A percentile compares a stretch with the other conserved stretches of the same genome.
Conservation (phyloP, 192 early-diverging fungal genomes). For the Coemansia sp. region DNA sequence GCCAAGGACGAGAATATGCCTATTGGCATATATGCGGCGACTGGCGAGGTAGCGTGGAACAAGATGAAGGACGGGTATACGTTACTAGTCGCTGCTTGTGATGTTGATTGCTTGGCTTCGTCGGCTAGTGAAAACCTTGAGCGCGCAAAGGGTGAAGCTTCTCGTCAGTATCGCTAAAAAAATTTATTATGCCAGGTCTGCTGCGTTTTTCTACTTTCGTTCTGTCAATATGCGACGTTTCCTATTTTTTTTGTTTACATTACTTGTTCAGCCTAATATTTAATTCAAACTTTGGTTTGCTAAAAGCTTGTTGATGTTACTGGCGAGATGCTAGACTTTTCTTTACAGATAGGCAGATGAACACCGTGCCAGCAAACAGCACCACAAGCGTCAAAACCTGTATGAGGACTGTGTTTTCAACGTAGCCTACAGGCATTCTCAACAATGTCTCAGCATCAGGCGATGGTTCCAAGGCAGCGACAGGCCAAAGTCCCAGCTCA, state of each 20-base stretch:
- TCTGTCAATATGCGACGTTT: constrained; percentile 15
- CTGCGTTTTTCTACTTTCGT: neutral
- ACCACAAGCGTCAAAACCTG: constrained; percentile 23
- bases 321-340: neutral
- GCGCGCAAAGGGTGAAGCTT: constrained; percentile 29
- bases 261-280: neutral
- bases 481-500: constrained; percentile 34
- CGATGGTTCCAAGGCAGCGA: constrained; percentile 12
- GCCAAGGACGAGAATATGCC: constrained; percentile 39
- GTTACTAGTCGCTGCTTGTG: constrained; percentile 49
- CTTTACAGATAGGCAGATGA: neutral
- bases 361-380: constrained; percentile 26
- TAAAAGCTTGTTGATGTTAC: neutral
- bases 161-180: constrained; percentile 26
- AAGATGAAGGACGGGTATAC: constrained; percentile 39
- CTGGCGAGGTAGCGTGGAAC: constrained; percentile 28
- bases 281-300: neutral
- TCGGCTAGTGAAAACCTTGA: constrained; percentile 47
- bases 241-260: constrained; percentile 3
- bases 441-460: constrained; percentile 40
- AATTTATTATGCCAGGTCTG: neutral
- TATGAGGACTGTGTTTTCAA: constrained; percentile 10
- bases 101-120: constrained; percentile 39
- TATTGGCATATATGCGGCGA: constrained; percentile 45
- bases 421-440: constrained; percentile 38